Base-by-base conservation (phyloP, 768 basidiomycete genomes). In the Hygrophoropsis aurantiaca region DNA sequence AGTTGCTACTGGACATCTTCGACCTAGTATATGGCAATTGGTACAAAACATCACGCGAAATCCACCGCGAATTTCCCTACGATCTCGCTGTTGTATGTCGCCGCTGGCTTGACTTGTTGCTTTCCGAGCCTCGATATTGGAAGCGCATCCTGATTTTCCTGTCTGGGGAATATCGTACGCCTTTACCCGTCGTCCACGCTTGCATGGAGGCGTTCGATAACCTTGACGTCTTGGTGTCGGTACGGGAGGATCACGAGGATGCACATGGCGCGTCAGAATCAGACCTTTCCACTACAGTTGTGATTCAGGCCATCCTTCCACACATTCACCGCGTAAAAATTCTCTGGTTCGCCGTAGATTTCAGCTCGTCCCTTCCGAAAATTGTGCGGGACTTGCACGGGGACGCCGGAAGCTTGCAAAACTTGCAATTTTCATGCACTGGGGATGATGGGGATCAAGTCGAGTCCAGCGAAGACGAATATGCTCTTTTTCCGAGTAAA, bases 141-240 rank as follows among this genome's bases (percentile, higher is more conserved):
- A 51, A 48, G 21, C 49, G 36, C 19, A 5, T 51, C 11, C 38
- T 51, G 15, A 40, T 51, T 40, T 50, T 39, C 37, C 24, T 50
- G 10, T 46, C 49, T 30, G 13, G 27, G 6, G 27, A 30, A 6
- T 23, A 46, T 16, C 6, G 42, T 41, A 26, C 44, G 44, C 30
- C 43, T 42, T 46, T 24, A 13, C 13, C 43, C 23, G 19, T 34
- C 20, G 27, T 30, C 27, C 27, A 13, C 13, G 27, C 27, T 30
- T 30, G 6, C 27, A 6, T 30, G 7, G 27, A 30, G 13, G 27
- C 32, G 15, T 51, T 47, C 16, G n/a, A 13, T 11, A 26, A 27
- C 4, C 36, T 50, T 26, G 27, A 30, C 27, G 27, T 3, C 45
- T 37, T 25, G 47, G n/a, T 34, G 47, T 16, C n/a, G n/a, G n/a